These are phyloP conservation scores for Micractinium conductrix DNA, from an alignment of 139 green algal genomes.

Conservation along the genomic window DNA sequence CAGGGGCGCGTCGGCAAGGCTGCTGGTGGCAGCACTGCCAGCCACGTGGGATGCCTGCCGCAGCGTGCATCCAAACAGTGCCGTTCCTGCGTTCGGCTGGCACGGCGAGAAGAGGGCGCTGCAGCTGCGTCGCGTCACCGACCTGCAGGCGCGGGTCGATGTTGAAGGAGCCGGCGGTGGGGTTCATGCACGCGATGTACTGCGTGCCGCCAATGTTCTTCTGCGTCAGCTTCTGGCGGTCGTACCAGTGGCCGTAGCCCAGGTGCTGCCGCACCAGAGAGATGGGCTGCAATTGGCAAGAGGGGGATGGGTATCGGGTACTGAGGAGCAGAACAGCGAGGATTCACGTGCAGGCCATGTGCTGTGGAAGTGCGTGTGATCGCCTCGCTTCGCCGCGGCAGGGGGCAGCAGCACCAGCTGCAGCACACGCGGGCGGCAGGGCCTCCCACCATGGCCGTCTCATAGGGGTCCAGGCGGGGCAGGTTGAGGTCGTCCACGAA, in stretches of 20 bases:
- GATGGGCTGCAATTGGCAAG: slow-evolving; percentile 58
- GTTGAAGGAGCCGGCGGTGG: slow-evolving; percentile 87
- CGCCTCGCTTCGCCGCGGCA: too few species aligned
- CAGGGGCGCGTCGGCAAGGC: too few species aligned
- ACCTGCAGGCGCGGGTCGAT: slow-evolving; percentile 92
- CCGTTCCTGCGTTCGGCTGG: too few species aligned
- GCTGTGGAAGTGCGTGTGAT: too few species aligned
- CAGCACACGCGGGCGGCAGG: background rate
- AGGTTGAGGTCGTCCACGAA: slow-evolving; percentile 94
- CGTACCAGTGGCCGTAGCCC: slow-evolving; percentile 92
- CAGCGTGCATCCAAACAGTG: too few species aligned
- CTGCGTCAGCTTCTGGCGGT: slow-evolving; percentile 87
- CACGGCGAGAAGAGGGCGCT: too few species aligned
- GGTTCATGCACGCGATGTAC: slow-evolving; percentile 92
- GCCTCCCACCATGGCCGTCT: slow-evolving; percentile 80
- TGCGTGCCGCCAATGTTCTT: slow-evolving; percentile 94
- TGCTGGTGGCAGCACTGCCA: too few species aligned
- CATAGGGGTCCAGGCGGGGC: slow-evolving; percentile 89
- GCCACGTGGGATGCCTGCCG: too few species aligned
- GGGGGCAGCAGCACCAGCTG: too few species aligned
- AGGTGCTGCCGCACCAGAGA: slow-evolving; percentile 92
- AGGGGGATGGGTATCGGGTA: too few species aligned
- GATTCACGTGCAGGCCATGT: too few species aligned
- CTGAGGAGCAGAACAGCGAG: background rate
- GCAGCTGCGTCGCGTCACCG: too few species aligned